A percentile compares a stretch with the other conserved stretches of the same genome.
Evolutionary conservation across 176 grass and related monocot species (phyloP).

Genomic region (Hsuehochloa calcarea): DNA sequence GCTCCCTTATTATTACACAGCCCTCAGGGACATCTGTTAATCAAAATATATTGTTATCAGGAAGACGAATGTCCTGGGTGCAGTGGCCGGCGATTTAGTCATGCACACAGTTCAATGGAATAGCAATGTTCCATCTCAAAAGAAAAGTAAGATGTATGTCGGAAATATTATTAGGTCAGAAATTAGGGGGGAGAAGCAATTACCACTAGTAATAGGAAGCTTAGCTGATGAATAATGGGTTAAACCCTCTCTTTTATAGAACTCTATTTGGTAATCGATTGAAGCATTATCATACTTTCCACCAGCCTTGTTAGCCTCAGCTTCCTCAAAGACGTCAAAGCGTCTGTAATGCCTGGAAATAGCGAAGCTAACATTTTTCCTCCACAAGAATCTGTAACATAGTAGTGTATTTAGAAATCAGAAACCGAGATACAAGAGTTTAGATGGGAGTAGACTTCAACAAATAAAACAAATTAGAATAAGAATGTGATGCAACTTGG

Average conservation of each 20-base stretch:
- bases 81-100: background rate
- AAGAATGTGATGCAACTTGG: background rate
- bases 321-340: conserved; percentile 98
- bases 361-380: conserved; percentile 78
- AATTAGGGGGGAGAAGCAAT: conserved; percentile 13
- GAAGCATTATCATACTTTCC: conserved; percentile 96
- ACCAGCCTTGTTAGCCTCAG: conserved; percentile 95
- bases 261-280: conserved; percentile 91
- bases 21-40: conserved; percentile 95
- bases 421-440: conserved; percentile 18
- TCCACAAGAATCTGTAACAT: conserved; percentile 88
- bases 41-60: background rate
- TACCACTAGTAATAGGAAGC: conserved; percentile 96
- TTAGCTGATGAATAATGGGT: conserved; percentile 87
- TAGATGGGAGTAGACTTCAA: background rate
- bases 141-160: background rate
- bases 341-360: conserved; percentile 98
- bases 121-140: background rate
- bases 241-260: conserved; percentile 94
- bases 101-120: too few relatives aligned
- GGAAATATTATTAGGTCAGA: background rate
- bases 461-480: conserved; percentile 1
- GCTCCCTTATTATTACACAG: conserved; percentile 91
- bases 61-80: background rate
- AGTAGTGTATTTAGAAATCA: conserved; percentile 17